Conservation (phyloP, 495 filamentous ascomycete species). For the Tuber microsphaerosporum region DNA sequence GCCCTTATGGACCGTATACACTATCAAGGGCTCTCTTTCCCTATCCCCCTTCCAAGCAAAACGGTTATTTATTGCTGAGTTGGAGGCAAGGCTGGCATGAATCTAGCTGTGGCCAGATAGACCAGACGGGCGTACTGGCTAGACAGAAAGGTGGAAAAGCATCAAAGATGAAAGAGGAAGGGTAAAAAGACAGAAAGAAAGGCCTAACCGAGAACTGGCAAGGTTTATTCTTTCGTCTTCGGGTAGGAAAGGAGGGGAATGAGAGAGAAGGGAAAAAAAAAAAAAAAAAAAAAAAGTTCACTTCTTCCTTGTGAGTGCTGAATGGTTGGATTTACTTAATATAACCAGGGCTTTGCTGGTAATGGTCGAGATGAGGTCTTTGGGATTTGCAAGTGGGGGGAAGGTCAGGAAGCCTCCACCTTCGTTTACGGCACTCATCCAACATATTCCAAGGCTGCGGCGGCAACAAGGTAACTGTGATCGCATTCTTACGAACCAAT, state of each 20-base stretch:
- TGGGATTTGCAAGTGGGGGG: slow-evolving; percentile 20
- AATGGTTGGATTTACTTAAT: slow-evolving; percentile 24
- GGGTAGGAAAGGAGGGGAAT: background rate
- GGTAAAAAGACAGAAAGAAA: background rate
- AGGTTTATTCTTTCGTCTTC: background rate
- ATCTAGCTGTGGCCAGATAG: background rate
- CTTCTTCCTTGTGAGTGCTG: slow-evolving; percentile 9
- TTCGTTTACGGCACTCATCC: slow-evolving; percentile 23
- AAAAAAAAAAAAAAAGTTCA: background rate
- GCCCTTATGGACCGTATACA: background rate
- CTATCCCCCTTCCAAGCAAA: background rate
- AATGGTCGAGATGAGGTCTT: slow-evolving; percentile 26
- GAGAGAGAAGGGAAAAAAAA: background rate
- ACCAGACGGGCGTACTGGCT: background rate
- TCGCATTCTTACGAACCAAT: slow-evolving; percentile 32
- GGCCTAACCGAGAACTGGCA: background rate
- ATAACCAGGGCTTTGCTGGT: slow-evolving; percentile 19
- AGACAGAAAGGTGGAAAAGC: background rate
- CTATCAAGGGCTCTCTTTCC: background rate
- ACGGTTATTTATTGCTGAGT: background rate
- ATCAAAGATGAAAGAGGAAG: background rate
- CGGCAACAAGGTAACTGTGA: slow-evolving; percentile 25
- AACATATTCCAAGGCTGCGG: slow-evolving; percentile 32
- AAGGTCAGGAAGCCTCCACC: background rate
- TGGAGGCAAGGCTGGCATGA: background rate